Conservation (phyloP, 176 grass and related monocot species). For the Calamus simplicifolius region DNA sequence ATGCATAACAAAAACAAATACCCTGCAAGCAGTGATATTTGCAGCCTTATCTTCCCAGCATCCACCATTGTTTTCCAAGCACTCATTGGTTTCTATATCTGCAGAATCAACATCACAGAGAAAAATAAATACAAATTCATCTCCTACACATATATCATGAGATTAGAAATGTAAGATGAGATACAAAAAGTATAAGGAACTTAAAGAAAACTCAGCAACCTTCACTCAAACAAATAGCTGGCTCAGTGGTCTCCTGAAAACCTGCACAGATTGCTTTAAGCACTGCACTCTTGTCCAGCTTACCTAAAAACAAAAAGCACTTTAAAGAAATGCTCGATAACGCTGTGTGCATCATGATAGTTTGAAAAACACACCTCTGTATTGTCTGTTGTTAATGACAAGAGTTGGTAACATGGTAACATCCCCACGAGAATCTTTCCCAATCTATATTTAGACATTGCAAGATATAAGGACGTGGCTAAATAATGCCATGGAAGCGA, state of each 20-base stretch:
- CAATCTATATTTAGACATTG: conserved; percentile 45
- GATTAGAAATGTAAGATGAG: neutral
- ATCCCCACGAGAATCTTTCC: conserved; percentile 77
- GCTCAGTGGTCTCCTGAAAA: conserved; percentile 74
- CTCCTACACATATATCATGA: too few relatives aligned
- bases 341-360: neutral
- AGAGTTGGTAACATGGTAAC: conserved; percentile 94
- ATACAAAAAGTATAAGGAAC: neutral
- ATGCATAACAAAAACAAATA: neutral
- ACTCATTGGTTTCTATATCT: conserved; percentile 6
- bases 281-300: conserved; percentile 80
- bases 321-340: neutral
- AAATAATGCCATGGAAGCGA: neutral
- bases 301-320: conserved; percentile 37
- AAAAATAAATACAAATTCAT: neutral
- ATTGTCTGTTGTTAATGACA: conserved; percentile 95
- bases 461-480: neutral
- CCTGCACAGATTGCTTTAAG: conserved; percentile 91
- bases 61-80: conserved; percentile 5
- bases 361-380: conserved; percentile 49
- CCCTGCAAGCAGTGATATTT: conserved; percentile 10
- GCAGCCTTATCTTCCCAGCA: neutral
- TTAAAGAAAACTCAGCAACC: conserved; percentile 15
- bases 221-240: conserved; percentile 76
- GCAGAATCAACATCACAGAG: conserved; percentile 1